Percentiles rank a stretch among this genome's conserved stretches.
Evolutionary conservation across 169 alveolate genomes (phyloP).

Genomic region (Theileria annulata): DNA sequence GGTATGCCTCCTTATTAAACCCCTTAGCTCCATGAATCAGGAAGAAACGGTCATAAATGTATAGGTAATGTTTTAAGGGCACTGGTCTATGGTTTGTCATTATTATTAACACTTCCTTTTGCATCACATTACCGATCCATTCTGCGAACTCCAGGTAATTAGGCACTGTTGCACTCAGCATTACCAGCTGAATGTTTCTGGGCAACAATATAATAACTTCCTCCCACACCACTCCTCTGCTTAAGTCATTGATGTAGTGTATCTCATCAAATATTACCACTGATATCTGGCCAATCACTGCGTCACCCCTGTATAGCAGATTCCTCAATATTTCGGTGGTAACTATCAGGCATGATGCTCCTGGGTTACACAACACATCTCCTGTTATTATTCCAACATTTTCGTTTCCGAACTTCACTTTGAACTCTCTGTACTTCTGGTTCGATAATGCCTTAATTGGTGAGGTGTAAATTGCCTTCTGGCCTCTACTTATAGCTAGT

Average conservation of each 20-base stretch:
- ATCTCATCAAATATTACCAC: conserved; percentile 99
- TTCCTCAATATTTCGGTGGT: conserved; percentile 97
- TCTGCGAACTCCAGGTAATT: conserved; percentile 97
- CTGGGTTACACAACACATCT: conserved; percentile 94
- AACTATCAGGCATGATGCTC: conserved; percentile 94
- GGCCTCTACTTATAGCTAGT: conserved; percentile 87
- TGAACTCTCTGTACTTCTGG: conserved; percentile 94
- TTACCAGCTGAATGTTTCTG: conserved; percentile 87
- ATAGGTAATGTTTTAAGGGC: conserved; percentile 93
- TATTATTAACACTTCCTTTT: conserved; percentile 91
- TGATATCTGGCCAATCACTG: conserved; percentile 86
- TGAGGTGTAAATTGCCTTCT: conserved; percentile 95
- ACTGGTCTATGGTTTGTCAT: conserved; percentile 93
- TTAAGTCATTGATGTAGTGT: conserved; percentile 95
- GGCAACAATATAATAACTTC: conserved; percentile 95
- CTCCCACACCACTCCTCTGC: conserved; percentile 99
- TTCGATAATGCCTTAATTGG: conserved; percentile 99
- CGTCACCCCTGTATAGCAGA: conserved; percentile 87
- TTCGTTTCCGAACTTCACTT: conserved; percentile 73
- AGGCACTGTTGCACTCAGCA: conserved; percentile 98
- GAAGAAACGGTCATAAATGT: conserved; percentile 63
- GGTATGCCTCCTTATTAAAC: conserved; percentile 70
- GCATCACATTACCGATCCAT: conserved; percentile 94
- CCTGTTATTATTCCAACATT: conserved; percentile 98
- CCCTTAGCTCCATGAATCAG: conserved; percentile 54